Base-by-base conservation (phyloP, 192 early-diverging fungal genomes). In the Podila horticola region DNA sequence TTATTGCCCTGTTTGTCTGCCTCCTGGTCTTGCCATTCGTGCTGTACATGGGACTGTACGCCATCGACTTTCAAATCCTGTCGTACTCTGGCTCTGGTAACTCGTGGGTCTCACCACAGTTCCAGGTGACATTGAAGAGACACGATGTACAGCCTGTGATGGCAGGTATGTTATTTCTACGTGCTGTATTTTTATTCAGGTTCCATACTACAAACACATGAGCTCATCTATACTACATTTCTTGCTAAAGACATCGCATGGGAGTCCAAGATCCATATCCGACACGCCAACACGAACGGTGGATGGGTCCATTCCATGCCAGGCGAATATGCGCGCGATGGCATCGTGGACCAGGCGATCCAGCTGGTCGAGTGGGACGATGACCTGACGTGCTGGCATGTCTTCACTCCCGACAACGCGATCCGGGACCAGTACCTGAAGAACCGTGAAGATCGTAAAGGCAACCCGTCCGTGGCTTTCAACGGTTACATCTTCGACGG, bases 21-120 rank as follows among this genome's bases (percentile, higher is more conserved):
- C 85, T 98, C 29, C 93, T 98, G 57, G 81, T 91, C 51, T 49
- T 98, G 17, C 97, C 97, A 9, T 30, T 93, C 11, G 11, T 84
- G 19, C 79, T 97, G 7, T 98, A 98, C 70, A 81, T 95, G 51
- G 85, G 90, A 4, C 89, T 90, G 67, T 98, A 97, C 83, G 90
- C 89, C 67, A 84, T 98, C 59, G 96, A 98, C 77, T 98, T 98
- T 84, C 74, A 74, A 49, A 75, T 95, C 7, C 86, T 98, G 45
- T 84, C 84, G 29, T 85, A 90, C 38, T 88, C 87, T 58, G 97
- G 97, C 22, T 90, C 92, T 26, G 97, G 97, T 20, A 94, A 97
- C 82, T 87, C 86, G 4, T 97, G 95, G 82, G 94, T 98, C 93
- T 91, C 89, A 74, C 87, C 93, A 45, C 88, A 89, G 67, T 97